Conservation (phyloP, 2,329 filamentous ascomycete genomes). For the Paraphoma chrysanthemicola region DNA sequence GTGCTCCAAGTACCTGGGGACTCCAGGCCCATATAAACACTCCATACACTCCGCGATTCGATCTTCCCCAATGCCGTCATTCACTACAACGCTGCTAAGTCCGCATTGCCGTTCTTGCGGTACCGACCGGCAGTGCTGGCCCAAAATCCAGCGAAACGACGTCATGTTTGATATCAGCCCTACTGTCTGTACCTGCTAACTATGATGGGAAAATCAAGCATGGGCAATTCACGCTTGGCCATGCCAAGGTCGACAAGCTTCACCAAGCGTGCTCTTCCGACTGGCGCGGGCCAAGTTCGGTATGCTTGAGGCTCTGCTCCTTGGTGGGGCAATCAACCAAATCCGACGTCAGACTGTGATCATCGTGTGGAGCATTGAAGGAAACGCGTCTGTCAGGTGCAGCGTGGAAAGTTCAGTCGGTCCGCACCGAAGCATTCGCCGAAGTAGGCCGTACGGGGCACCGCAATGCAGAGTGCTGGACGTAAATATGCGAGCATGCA, state of each 20-base stretch:
- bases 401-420: background rate
- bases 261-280: constrained; percentile 5
- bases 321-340: background rate
- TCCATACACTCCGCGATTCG: background rate
- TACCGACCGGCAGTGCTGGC: background rate
- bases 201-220: background rate
- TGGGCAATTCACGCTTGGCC: constrained; percentile 4
- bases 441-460: background rate
- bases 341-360: background rate
- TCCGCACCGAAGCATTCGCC: background rate
- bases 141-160: background rate
- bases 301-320: constrained; percentile 3
- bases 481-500: too few relatives aligned
- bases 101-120: constrained; percentile 1
- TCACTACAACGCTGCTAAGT: background rate
- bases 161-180: constrained; percentile 4
- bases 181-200: background rate
- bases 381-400: background rate
- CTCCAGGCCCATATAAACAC: constrained; percentile 5
- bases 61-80: constrained; percentile 6
- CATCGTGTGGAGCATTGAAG: constrained; percentile 5
- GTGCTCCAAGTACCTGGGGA: background rate
- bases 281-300: background rate
- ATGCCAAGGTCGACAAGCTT: background rate
- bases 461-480: too few relatives aligned